A percentile compares a stretch with the other conserved stretches of the same genome.
These are phyloP conservation scores for Pseudomassariella vexata DNA, from an alignment of 2,329 filamentous ascomycete genomes.

Conservation along the genomic window DNA sequence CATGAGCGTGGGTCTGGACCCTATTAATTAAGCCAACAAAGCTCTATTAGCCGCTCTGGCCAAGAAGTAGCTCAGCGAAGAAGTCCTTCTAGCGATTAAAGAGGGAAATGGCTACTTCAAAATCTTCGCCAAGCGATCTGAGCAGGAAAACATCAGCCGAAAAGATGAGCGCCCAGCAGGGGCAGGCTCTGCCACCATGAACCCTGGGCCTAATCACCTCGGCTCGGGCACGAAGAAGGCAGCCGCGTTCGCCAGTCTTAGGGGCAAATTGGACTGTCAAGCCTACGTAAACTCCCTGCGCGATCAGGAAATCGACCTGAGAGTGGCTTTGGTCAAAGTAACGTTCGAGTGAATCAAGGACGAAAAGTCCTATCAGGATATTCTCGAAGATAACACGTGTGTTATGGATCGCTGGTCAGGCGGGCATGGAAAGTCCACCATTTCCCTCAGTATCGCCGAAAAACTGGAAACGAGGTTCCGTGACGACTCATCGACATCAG, in stretches of 20 bases:
- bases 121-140: background rate
- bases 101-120: background rate
- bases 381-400: background rate
- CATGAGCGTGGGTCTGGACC: background rate
- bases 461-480: background rate
- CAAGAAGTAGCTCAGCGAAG: background rate
- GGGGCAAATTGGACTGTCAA: background rate
- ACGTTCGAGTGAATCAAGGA: constrained; percentile 2
- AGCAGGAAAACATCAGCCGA: background rate
- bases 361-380: background rate
- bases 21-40: background rate
- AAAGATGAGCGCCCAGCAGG: background rate
- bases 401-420: background rate
- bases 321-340: background rate
- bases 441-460: background rate
- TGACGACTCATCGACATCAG: constrained; percentile 1
- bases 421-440: constrained; percentile 4
- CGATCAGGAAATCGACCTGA: background rate
- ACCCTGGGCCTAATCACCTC: background rate
- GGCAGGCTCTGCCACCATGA: too few relatives aligned
- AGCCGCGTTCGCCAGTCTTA: background rate
- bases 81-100: background rate
- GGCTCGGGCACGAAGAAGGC: background rate
- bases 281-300: background rate
- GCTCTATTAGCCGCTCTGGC: background rate